Conservation (phyloP, 176 grass and related monocot genomes). For the Triticum monococcum region DNA sequence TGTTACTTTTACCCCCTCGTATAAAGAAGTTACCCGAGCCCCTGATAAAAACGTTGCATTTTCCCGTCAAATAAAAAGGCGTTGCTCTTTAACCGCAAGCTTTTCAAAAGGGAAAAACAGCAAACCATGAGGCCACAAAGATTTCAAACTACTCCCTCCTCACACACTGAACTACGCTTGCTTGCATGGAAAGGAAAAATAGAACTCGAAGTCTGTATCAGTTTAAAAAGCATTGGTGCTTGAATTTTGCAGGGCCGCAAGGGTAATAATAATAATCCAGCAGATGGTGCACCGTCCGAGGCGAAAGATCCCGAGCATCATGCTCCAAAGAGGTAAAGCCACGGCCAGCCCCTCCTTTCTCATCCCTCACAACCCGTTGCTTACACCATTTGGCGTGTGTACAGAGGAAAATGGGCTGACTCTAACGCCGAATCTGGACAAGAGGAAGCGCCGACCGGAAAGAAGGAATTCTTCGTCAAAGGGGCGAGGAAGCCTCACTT, state of each 20-base stretch:
- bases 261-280: slow-evolving; percentile 37
- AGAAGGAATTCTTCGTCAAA: slow-evolving; percentile 49
- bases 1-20: too few species aligned
- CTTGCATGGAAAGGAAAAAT: not conserved
- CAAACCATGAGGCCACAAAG: not conserved
- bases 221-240: not conserved
- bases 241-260: slow-evolving; percentile 51
- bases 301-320: slow-evolving; percentile 6
- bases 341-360: not conserved
- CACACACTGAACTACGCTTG: not conserved
- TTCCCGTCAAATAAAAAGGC: not conserved
- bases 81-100: not conserved
- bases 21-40: too few species aligned
- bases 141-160: not conserved
- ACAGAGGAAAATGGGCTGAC: slow-evolving; percentile 43
- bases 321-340: slow-evolving; percentile 47
- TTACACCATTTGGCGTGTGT: not conserved
- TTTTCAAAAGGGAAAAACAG: not conserved
- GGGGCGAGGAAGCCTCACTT: not conserved
- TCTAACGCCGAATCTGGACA: slow-evolving; percentile 15
- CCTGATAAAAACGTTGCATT: too few species aligned
- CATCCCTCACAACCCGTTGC: not conserved
- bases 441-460: not conserved
- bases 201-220: not conserved
- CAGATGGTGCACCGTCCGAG: not conserved